Evolutionary conservation across 192 early-diverging fungal genomes (phyloP), one percentile per base, ranked within the genome.

Genomic region (Podila epigama): DNA sequence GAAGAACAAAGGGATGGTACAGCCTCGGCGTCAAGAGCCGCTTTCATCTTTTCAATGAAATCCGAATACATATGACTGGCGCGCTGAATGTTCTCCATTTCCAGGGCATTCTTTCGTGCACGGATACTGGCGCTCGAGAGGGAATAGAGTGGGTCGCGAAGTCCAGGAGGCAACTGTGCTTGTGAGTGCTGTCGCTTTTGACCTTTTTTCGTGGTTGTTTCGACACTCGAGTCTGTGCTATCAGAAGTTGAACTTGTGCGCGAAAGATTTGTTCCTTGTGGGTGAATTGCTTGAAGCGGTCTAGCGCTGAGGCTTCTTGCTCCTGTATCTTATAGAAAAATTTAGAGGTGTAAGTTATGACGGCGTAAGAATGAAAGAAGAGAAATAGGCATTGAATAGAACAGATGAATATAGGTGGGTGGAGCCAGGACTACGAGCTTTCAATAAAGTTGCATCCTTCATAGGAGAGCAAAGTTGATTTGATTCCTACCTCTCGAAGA

Each of bases 111-210:
- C 51, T 68, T 77, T 27, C 73, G 73, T 1, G 73, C 73, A 2
- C 73, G 73, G 40, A 77, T 77, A 28, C 73, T 77, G 15, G 73
- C 73, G 34, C 73, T 77, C 7, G 73, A 77, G 3, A 77, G 63
- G 5, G 73, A 77, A 48, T 77, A 77, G 7, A 77, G 60, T 4
- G 73, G 73, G 39, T 77, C 73, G 44, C 44, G 44, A 22, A 48
- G 44, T 10, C 44, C 44, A 16, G 44, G 44, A 1, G 52, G 58
- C 10, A 16, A 20, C 28, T 62, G 65, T 6, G 41, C 28, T 32
- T 62, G 65, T 15, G 25, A 32, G 7, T 33, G 53, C 13, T 6
- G 3, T 42, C 31, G 59, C 27, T 31, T 61, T 44, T 15, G 41
- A 36, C 4, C n/a, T n/a, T 61, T 56, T n/a, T 75, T 75, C 35